Percentiles rank a stretch among this genome's conserved stretches.
Conservation (phyloP, 768 basidiomycete genomes). For the Kwoniella sp. region DNA sequence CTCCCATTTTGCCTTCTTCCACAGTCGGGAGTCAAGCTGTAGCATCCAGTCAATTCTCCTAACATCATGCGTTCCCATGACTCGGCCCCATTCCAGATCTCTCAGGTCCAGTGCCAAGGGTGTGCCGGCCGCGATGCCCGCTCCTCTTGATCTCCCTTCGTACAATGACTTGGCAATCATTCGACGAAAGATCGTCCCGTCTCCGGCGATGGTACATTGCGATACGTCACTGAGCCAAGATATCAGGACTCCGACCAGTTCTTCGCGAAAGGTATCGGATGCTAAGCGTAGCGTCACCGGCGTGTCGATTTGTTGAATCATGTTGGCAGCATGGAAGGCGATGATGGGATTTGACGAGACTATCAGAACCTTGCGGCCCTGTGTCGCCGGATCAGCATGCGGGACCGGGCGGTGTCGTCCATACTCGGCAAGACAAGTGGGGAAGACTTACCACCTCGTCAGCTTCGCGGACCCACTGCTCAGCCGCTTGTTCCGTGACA, state of each 20-base stretch:
- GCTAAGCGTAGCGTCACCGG: conserved; percentile 83
- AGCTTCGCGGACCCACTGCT: conserved; percentile 32
- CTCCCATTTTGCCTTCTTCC: conserved; percentile 46
- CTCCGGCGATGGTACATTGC: conserved; percentile 28
- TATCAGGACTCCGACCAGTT: conserved; percentile 74
- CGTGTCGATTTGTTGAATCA: conserved; percentile 80
- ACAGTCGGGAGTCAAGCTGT: conserved; percentile 43
- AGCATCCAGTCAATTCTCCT: conserved; percentile 41
- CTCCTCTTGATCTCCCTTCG: conserved; percentile 11
- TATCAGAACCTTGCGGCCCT: conserved; percentile 77
- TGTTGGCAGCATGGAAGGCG: conserved; percentile 72
- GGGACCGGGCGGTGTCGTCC: neutral
- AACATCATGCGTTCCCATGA: conserved; percentile 5
- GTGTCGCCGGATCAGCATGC: neutral
- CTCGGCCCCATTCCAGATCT: conserved; percentile 21
- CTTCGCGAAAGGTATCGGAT: conserved; percentile 82
- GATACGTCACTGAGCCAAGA: conserved; percentile 41
- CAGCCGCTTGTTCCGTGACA: conserved; percentile 23
- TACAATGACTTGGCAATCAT: conserved; percentile 28
- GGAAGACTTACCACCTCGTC: conserved; percentile 35
- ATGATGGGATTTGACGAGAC: conserved; percentile 57
- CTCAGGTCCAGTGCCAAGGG: conserved; percentile 23
- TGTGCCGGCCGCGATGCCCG: conserved; percentile 16
- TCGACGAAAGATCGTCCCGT: conserved; percentile 34
- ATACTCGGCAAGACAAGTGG: too few species aligned